A percentile compares a stretch with the other conserved stretches of the same genome.
phyloP scores from a whole-genome alignment of 371 early-diverging fungal genomes.

The Lichtheimia hyalospora region DNA sequence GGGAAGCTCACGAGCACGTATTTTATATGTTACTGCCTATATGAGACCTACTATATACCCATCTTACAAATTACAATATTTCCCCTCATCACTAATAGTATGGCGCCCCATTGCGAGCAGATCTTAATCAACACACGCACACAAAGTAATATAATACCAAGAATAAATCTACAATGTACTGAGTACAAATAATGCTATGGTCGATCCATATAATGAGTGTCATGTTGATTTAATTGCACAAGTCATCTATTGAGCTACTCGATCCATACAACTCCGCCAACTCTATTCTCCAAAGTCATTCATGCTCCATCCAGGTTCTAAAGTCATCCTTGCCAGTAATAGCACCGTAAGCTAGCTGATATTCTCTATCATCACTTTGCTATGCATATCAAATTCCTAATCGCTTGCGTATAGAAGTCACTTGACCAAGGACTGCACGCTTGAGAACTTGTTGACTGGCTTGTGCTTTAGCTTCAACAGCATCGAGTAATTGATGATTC shows the following conservation, averaged over 20 bases:
- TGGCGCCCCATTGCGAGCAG: constrained; percentile 2
- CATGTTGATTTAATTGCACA: too few relatives aligned
- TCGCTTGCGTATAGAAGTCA: constrained; percentile 2
- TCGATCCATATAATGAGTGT: too few relatives aligned
- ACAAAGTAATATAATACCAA: not conserved
- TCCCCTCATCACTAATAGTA: not conserved
- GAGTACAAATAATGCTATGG: too few relatives aligned
- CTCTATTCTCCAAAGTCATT: not conserved
- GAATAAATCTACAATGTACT: not conserved
- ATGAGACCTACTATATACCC: not conserved
- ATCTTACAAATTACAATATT: not conserved
- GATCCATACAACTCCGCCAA: too few relatives aligned
- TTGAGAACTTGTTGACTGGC: not conserved
- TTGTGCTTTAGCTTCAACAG: not conserved
- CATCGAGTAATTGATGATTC: not conserved
- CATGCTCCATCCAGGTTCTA: too few relatives aligned
- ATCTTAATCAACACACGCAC: constrained; percentile 11
- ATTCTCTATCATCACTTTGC: too few relatives aligned
- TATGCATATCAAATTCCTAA: not conserved
- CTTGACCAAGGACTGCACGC: constrained; percentile 3
- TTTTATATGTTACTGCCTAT: too few relatives aligned
- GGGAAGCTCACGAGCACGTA: too few relatives aligned
- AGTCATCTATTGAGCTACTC: too few relatives aligned
- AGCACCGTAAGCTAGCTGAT: too few relatives aligned
- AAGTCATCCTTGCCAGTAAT: too few relatives aligned